phyloP scores from a whole-genome alignment of 2,329 filamentous ascomycete genomes.

The Blastomyces parvus region DNA sequence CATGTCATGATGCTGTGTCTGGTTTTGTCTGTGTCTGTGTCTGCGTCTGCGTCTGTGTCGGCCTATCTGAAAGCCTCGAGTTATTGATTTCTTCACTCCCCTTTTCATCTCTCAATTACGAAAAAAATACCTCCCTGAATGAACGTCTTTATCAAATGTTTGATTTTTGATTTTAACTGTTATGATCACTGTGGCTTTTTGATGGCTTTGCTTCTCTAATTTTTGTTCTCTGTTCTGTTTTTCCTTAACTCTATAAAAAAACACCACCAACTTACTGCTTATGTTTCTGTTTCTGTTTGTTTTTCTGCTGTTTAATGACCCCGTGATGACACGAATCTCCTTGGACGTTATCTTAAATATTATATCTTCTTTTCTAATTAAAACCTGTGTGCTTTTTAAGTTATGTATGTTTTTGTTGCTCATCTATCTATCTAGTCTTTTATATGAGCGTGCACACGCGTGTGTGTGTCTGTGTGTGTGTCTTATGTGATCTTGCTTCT shows the following conservation, averaged over 20 bases:
- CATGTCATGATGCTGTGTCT: no score
- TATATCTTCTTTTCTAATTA: constrained; percentile 5
- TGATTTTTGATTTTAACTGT: background rate
- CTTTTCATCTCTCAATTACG: no score
- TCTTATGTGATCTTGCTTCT: no score
- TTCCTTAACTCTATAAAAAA: background rate
- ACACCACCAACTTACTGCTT: background rate
- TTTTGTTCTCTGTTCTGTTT: background rate
- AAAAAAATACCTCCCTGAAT: background rate
- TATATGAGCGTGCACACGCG: no score
- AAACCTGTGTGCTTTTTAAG: constrained; percentile 6
- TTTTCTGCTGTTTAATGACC: constrained; percentile 13
- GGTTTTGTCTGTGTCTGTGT: no score
- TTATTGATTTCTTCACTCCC: no score
- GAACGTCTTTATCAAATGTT: no score
- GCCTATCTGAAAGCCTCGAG: background rate
- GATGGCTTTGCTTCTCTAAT: no score
- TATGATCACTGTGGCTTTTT: background rate
- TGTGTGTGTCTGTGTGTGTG: background rate
- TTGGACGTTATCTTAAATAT: constrained; percentile 9
- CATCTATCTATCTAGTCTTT: no score
- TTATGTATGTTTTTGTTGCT: background rate
- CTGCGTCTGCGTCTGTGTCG: background rate
- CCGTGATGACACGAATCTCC: constrained; percentile 21
- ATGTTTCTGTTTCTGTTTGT: constrained; percentile 2